phyloP scores from a whole-genome alignment of 768 basidiomycete species.

The Lactarius vividus region DNA sequence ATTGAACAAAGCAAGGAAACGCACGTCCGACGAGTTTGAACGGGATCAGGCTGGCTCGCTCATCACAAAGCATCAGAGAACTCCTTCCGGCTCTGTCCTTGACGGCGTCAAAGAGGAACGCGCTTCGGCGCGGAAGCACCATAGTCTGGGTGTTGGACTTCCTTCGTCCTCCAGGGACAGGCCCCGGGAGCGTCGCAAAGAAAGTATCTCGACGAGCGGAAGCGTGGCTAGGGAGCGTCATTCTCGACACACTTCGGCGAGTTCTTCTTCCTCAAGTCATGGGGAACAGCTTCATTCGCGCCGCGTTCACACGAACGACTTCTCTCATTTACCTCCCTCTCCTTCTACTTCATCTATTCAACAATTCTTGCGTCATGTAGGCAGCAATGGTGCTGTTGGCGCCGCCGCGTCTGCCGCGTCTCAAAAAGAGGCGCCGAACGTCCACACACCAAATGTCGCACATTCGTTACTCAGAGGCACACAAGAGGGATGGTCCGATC shows the following conservation, averaged over 20 bases:
- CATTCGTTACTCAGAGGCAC: slow-evolving; percentile 84
- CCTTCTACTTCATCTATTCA: slow-evolving; percentile 89
- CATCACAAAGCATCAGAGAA: slow-evolving; percentile 23
- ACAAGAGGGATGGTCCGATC: slow-evolving; percentile 85
- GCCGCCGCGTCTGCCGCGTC: slow-evolving; percentile 40
- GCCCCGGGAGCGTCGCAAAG: slow-evolving; percentile 41
- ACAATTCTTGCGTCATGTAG: slow-evolving; percentile 66
- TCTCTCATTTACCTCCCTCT: slow-evolving; percentile 87
- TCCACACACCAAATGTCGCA: slow-evolving; percentile 65
- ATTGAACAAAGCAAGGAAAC: slow-evolving; percentile 31
- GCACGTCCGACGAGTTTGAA: slow-evolving; percentile 37
- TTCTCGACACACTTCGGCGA: slow-evolving; percentile 62
- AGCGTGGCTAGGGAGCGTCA: slow-evolving; percentile 38
- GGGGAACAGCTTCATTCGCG: slow-evolving; percentile 50
- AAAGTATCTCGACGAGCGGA: slow-evolving; percentile 33
- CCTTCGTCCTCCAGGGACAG: slow-evolving; percentile 44
- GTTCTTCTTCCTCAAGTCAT: slow-evolving; percentile 63
- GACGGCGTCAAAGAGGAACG: slow-evolving; percentile 43
- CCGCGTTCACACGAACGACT: slow-evolving; percentile 70
- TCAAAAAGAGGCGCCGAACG: slow-evolving; percentile 38
- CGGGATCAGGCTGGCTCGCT: slow-evolving; percentile 31
- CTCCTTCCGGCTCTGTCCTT: slow-evolving; percentile 30
- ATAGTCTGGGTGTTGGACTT: slow-evolving; percentile 27
- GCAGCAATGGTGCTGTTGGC: slow-evolving; percentile 40
- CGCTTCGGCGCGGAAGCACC: slow-evolving; percentile 24